Base-by-base conservation (phyloP, 352 stramenopile species). In the Halophytophthora polymorphica region DNA sequence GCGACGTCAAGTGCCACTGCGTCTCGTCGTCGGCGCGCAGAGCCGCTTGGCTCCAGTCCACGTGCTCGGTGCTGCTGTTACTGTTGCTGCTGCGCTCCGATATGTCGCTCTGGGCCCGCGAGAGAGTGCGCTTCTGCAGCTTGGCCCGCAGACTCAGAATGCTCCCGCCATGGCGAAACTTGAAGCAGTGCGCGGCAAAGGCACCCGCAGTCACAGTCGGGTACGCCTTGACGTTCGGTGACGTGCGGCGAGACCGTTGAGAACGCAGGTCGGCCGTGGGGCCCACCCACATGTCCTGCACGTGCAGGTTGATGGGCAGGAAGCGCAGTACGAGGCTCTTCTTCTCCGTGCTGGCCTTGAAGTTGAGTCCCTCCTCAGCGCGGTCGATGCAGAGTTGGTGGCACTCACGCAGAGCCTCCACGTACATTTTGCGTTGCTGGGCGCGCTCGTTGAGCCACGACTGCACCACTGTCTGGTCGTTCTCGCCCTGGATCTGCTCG, bases 251-350 rank as follows among this genome's bases (percentile, higher is more conserved):
- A 22, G 73, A 77, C 33, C 71, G 61, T 35, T 93, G 79, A 3
- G 83, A 88, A 15, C 80, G 71, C 43, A 93, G 55, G 17, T 89
- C 73, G 2, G 73, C 49, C 2, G 71, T 86, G 6, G 77, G 82
- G 1, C 83, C 83, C 2, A 93, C 80, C 79, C 80, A 93, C 73
- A 93, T 85, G 17, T 93, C 83, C 62, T 93, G 83, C 14, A 93
- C 76, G 28, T 93, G 83, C 61, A 93, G 38, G 41, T 93, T 93
- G 48, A 90, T 85, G 11, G 83, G 80, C 18, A 93, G 44, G 50
- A 93, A 91, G 5, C 83, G 78, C 39, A 93, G 53, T 3, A 73
- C 57, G 1, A 83, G 47, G 14, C 76, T 90, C 50, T 91, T 91
- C 65, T 93, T 93, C 51, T 91, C 80, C 0, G 78, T 89, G 58